Base-by-base conservation (phyloP, 2,329 filamentous ascomycete genomes). In the Ophiocordyceps camponoti-leonardi region DNA sequence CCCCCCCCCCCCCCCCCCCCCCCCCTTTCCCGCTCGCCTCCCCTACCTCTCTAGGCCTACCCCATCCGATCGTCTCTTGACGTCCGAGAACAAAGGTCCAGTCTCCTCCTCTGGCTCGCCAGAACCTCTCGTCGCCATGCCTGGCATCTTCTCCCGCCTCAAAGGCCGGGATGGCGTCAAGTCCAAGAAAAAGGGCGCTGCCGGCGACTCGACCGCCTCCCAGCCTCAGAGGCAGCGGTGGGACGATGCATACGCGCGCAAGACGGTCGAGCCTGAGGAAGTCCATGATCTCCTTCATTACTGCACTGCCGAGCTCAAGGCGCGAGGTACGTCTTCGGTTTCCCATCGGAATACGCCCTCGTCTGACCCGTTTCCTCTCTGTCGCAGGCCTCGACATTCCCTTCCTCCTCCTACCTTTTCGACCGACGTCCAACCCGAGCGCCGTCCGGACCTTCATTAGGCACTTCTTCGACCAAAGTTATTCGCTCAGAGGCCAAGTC, bases 321-420 rank as follows among this genome's bases (percentile, higher is more conserved):
- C 83, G 49, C 77, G 88, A 84, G 90, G 90, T 94, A 78, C 55
- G 77, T 16, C 1, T n/a, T 3, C 8, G 10, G 14, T 16, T 41
- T 28, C 28, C 8, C 22, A 10, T 19, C 11, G 22, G 5, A 14
- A 3, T 18, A 2, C 4, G 7, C 37, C 19, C 12, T 39, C 18
- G n/a, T 42, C 46, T 52, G 39, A 50, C 45, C 8, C 39, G 2
- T 19, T 11, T 13, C 14, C 12, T 20, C n/a, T 19, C 35, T n/a
- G 2, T 12, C 49, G 30, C 51, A 94, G 87, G 81, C 52, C 80
- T 96, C 56, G 82, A 95, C 60, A 80, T 83, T 49, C 92, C 92
- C 1, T 96, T 98, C 62, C 75, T 96, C 26, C 79, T 98, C 10
- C 75, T 98, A 4, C 92, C 92, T 13, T 98, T 95, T 65, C 83